Evolutionary conservation across 192 early-diverging fungal species (phyloP).

Genomic region (Lobulomyces angularis): DNA sequence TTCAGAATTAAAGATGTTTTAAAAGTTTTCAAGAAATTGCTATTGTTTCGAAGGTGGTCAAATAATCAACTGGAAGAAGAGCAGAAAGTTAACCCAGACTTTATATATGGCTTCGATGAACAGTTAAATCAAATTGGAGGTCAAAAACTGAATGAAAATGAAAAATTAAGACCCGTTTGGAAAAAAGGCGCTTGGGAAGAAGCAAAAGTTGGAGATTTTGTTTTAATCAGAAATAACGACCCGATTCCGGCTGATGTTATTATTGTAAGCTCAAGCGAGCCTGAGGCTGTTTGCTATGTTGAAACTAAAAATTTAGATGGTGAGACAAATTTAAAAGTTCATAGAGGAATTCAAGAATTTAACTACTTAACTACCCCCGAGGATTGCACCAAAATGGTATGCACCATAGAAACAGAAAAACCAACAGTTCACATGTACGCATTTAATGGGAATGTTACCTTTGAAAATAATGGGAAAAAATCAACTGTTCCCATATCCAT

Average conservation of each 20-base stretch:
- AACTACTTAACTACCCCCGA: constrained; percentile 53
- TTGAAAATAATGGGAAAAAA: constrained; percentile 12
- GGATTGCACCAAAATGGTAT: constrained; percentile 41
- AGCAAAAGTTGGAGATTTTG: constrained; percentile 76
- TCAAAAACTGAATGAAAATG: constrained; percentile 1
- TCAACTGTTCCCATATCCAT: constrained; percentile 50
- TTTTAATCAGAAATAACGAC: constrained; percentile 70
- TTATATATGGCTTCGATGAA: neutral
- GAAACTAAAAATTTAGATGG: constrained; percentile 96
- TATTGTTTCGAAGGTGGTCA: neutral
- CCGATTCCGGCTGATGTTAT: constrained; percentile 74
- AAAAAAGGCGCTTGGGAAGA: constrained; percentile 52
- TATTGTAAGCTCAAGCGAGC: constrained; percentile 65
- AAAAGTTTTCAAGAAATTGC: neutral
- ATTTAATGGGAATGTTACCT: constrained; percentile 22
- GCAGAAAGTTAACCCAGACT: neutral
- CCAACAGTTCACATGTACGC: constrained; percentile 35
- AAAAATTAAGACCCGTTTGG: constrained; percentile 22
- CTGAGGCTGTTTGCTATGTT: constrained; percentile 65
- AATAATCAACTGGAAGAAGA: neutral
- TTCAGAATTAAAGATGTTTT: neutral
- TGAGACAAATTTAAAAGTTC: constrained; percentile 93
- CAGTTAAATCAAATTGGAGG: neutral
- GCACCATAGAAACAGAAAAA: constrained; percentile 27
- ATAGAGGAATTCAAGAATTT: constrained; percentile 52